Percentiles rank a stretch among this genome's conserved stretches.
Conservation (phyloP, 371 early-diverging fungal genomes). For the Mortierella sp. region DNA sequence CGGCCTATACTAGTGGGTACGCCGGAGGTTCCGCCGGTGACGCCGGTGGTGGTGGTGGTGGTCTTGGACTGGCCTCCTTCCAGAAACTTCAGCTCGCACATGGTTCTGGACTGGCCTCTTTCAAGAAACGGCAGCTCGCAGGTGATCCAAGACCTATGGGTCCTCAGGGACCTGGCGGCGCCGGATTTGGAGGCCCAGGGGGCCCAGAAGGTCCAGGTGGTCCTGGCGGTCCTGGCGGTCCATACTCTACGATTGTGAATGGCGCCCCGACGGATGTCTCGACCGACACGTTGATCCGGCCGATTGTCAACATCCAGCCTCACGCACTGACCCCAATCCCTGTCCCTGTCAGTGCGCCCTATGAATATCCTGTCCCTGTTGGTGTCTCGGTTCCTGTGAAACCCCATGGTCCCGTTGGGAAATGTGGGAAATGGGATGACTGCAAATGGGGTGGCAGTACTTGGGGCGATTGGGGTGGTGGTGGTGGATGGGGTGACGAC, state of each 20-base stretch:
- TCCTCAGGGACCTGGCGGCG: neutral
- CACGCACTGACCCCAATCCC: constrained; percentile 41
- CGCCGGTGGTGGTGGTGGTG: neutral
- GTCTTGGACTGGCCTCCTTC: neutral
- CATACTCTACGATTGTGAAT: neutral
- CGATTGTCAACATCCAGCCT: constrained; percentile 39
- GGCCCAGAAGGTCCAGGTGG: neutral
- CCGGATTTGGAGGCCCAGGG: neutral
- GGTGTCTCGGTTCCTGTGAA: constrained; percentile 24
- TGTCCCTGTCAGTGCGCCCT: constrained; percentile 34
- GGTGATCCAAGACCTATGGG: neutral
- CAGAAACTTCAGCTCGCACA: neutral
- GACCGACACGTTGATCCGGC: constrained; percentile 43
- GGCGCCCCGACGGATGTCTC: constrained; percentile 18
- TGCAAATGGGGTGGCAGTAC: neutral
- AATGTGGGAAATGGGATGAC: too few species aligned
- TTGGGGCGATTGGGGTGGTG: neutral
- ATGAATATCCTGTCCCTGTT: constrained; percentile 44
- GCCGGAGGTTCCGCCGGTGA: neutral
- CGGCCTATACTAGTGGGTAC: neutral
- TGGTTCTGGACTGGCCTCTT: neutral
- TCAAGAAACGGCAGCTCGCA: constrained; percentile 21
- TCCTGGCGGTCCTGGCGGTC: neutral
- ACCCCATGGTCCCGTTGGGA: neutral
- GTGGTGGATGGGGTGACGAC: neutral